These are phyloP conservation scores for Nicotiana otophora DNA, from an alignment of 257 asterid genomes.

Conservation along the genomic window DNA sequence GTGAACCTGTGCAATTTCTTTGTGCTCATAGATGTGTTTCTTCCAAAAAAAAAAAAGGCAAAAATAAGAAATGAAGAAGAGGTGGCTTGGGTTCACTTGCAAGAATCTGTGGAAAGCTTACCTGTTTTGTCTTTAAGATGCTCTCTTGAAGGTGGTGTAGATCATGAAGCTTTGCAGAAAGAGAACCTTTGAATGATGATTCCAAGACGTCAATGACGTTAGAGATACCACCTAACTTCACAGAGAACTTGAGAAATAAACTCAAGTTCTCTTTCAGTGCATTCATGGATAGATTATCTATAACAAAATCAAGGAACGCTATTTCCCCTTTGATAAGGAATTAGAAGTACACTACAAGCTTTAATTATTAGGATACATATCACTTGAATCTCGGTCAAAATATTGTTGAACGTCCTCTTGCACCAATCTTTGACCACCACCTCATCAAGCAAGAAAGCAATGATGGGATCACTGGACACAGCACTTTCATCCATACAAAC, in stretches of 20 bases:
- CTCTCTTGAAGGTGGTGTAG: conserved; percentile 75
- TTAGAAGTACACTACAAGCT: background rate
- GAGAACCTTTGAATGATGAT: conserved; percentile 75
- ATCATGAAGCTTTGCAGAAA: conserved; percentile 65
- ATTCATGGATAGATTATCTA: conserved; percentile 48
- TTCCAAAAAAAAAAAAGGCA: background rate
- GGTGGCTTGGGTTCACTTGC: background rate
- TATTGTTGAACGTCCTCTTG: conserved; percentile 55
- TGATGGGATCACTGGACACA: conserved; percentile 90
- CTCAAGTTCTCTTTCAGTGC: conserved; percentile 45
- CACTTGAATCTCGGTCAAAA: conserved; percentile 47
- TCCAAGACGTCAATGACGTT: conserved; percentile 79
- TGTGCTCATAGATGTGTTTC: background rate
- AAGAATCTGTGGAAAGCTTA: conserved; percentile 24
- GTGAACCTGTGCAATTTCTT: background rate
- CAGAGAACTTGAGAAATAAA: conserved; percentile 59
- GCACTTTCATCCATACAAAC: conserved; percentile 99
- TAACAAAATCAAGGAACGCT: conserved; percentile 47
- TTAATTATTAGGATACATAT: conserved; percentile 69
- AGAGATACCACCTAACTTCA: conserved; percentile 62
- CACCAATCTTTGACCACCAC: conserved; percentile 99
- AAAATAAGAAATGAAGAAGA: background rate
- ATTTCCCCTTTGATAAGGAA: background rate
- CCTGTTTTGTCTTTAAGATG: conserved; percentile 86
- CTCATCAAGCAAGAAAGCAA: conserved; percentile 91